phyloP scores from a whole-genome alignment of 352 stramenopile species.

The Phytophthora constricta region DNA sequence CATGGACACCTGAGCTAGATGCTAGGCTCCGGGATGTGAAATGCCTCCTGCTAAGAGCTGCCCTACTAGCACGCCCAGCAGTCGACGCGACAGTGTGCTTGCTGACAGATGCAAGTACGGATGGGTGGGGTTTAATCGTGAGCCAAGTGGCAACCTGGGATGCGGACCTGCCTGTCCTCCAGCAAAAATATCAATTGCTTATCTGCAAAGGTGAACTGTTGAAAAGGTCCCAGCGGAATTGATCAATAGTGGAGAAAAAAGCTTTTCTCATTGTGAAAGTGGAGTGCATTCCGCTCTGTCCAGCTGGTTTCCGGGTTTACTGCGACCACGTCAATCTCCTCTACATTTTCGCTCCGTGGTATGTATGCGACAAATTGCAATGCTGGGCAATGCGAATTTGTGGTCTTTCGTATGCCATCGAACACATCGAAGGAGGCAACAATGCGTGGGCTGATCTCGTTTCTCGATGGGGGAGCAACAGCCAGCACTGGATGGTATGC shows the following conservation, averaged over 20 bases:
- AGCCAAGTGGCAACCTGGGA: conserved; percentile 25
- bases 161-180: conserved; percentile 8
- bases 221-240: conserved; percentile 20
- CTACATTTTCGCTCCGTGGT: conserved; percentile 27
- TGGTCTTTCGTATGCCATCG: conserved; percentile 25
- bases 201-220: conserved; percentile 31
- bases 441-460: conserved; percentile 41
- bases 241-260: conserved; percentile 36
- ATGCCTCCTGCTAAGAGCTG: background rate
- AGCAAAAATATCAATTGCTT: conserved; percentile 28
- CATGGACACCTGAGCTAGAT: background rate
- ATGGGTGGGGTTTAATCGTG: conserved; percentile 20
- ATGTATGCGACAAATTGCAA: conserved; percentile 34
- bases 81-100: background rate
- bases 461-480: conserved; percentile 24
- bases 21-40: background rate
- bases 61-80: background rate
- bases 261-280: conserved; percentile 11
- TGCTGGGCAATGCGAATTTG: conserved; percentile 24
- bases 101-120: background rate
- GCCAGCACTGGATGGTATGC: background rate
- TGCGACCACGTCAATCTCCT: conserved; percentile 38
- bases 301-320: conserved; percentile 25
- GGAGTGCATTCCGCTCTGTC: conserved; percentile 21
- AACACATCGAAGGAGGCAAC: conserved; percentile 29